phyloP scores from a whole-genome alignment of 768 basidiomycete genomes.

The Mycena chlorophos region DNA sequence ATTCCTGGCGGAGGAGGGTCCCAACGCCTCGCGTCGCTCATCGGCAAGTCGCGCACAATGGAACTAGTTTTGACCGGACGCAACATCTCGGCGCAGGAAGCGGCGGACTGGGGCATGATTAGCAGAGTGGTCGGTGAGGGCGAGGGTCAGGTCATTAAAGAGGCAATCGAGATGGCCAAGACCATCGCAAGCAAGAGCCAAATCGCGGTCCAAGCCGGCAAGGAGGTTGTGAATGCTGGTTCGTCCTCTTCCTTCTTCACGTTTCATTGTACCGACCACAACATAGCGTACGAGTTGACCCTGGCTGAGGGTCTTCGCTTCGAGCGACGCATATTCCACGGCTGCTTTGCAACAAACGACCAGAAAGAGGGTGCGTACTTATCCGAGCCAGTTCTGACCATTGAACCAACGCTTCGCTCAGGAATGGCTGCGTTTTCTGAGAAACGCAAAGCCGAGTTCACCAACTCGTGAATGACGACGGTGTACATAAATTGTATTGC shows the following conservation, averaged over 20 bases:
- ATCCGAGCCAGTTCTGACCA: neutral
- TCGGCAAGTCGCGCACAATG: conserved; percentile 95
- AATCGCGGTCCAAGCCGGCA: conserved; percentile 81
- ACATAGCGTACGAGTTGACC: conserved; percentile 74
- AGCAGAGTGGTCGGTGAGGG: conserved; percentile 77
- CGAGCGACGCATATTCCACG: conserved; percentile 89
- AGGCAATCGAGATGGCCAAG: conserved; percentile 79
- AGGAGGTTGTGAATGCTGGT: conserved; percentile 94
- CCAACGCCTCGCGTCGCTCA: conserved; percentile 79
- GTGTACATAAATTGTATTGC: neutral
- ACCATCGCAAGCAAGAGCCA: conserved; percentile 80
- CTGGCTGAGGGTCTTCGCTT: conserved; percentile 82
- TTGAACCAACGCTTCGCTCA: conserved; percentile 32
- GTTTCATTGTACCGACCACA: neutral
- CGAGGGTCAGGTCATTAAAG: conserved; percentile 78
- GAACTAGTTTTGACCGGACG: conserved; percentile 90
- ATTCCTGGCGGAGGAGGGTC: conserved; percentile 96
- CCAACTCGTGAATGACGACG: conserved; percentile 45
- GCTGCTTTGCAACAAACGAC: conserved; percentile 88
- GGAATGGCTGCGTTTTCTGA: conserved; percentile 95
- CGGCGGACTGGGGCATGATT: conserved; percentile 84
- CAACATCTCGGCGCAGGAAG: conserved; percentile 76
- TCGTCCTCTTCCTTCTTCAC: conserved; percentile 16
- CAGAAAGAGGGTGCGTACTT: conserved; percentile 83
- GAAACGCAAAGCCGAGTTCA: conserved; percentile 87